Evolutionary conservation across 2,329 filamentous ascomycete species (phyloP).

Genomic region (Cercospora sojina): DNA sequence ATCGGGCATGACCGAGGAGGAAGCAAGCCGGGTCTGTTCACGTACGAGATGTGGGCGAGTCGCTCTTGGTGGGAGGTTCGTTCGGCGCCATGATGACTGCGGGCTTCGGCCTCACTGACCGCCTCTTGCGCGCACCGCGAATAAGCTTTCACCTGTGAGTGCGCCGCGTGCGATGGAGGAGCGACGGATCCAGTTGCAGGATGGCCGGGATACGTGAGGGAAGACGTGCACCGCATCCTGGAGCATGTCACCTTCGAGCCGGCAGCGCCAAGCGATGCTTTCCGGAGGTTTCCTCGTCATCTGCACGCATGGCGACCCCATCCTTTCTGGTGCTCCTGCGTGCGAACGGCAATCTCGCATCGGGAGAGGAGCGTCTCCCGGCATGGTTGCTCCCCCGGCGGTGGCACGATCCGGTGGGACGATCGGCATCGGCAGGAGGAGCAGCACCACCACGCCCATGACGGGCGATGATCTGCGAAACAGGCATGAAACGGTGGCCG

Average conservation of each 20-base stretch:
- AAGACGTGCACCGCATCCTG: neutral
- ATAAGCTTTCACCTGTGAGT: neutral
- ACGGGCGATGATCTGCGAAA: conserved; percentile 1
- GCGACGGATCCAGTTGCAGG: neutral
- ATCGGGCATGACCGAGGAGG: neutral
- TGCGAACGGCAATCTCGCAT: neutral
- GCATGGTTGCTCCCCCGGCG: neutral
- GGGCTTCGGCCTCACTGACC: neutral
- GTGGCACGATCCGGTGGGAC: neutral
- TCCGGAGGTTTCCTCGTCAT: neutral
- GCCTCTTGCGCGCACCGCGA: neutral
- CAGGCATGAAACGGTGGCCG: neutral
- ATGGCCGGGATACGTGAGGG: too few relatives aligned
- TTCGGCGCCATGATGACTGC: conserved; percentile 4
- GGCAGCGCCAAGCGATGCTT: neutral
- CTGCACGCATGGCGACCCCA: neutral
- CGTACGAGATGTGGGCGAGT: conserved; percentile 7
- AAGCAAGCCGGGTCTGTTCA: neutral
- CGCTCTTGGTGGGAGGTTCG: neutral
- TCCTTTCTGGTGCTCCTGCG: neutral
- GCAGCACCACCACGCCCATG: neutral
- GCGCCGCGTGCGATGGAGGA: neutral
- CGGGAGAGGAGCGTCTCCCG: neutral
- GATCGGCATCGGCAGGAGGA: neutral
- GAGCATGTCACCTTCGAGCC: neutral